phyloP scores from a whole-genome alignment of 768 basidiomycete genomes.

The Favolaschia claudopus region DNA sequence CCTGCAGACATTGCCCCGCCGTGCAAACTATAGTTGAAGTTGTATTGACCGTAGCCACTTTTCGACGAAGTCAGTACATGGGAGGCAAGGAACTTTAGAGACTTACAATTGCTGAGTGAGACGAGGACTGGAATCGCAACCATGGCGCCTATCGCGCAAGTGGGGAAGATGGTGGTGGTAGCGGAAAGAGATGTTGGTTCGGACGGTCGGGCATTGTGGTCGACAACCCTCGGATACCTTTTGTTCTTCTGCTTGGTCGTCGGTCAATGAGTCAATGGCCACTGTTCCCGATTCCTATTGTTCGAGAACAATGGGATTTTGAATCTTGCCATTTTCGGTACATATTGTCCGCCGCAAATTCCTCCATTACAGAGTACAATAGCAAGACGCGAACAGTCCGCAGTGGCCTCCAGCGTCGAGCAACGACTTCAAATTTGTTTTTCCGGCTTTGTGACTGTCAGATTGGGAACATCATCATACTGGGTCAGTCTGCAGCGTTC shows the following conservation, averaged over 20 bases:
- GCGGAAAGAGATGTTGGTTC: slow-evolving; percentile 3
- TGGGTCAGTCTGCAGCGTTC: no score
- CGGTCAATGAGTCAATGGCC: slow-evolving; percentile 3
- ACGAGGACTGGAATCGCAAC: slow-evolving; percentile 9
- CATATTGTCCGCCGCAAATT: no score
- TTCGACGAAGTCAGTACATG: background rate
- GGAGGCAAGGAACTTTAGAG: background rate
- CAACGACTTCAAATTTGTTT: no score
- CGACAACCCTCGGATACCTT: background rate
- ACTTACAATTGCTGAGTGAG: slow-evolving; percentile 17
- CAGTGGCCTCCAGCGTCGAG: no score
- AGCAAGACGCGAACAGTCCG: no score
- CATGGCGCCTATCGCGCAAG: slow-evolving; percentile 14
- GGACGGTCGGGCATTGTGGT: slow-evolving; percentile 21
- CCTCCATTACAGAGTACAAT: no score
- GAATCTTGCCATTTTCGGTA: no score
- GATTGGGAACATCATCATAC: no score
- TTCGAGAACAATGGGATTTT: slow-evolving; percentile 17
- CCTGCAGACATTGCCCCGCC: slow-evolving; percentile 77
- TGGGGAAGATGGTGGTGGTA: slow-evolving; percentile 22
- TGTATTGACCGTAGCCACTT: slow-evolving; percentile 44
- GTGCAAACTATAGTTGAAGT: slow-evolving; percentile 64
- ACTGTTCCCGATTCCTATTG: slow-evolving; percentile 5
- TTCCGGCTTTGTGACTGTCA: no score
- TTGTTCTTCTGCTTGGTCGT: slow-evolving; percentile 5